Evolutionary conservation across 139 green algal genomes (phyloP), one percentile per base, ranked within the genome.

Genomic region (Coelastrella sp.): DNA sequence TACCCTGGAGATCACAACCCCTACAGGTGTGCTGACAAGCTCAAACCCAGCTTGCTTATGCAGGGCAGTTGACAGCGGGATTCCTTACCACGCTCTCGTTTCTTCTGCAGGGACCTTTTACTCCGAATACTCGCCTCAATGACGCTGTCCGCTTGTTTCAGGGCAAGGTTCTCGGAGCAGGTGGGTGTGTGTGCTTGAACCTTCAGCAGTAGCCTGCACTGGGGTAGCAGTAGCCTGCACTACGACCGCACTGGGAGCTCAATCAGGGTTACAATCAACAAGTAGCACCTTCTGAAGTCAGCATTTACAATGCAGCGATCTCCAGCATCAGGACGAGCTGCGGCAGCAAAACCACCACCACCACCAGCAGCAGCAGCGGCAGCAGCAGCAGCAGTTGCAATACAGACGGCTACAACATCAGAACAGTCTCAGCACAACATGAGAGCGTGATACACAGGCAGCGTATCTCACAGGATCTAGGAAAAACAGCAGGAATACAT

Each of bases 121-220:
- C 67, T 19, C 35, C 48, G 2, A 86, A 86, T 45, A 72, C 34
- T 1, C 35, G 51, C 2, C 38, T 86, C 21, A 11, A 35, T 15
- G 13, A 32, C 32, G 80, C 80, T 23, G 50, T 68, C 50, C 66
- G 80, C 5, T 38, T 86, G 37, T 86, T 86, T 74, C 34, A 86
- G 11, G 80, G 80, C 11, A 13, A 80, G 25, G 45, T 86, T 7
- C 23, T 73, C n/a, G 80, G 80, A 27, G 38, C 80, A 72, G 80
- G 80, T 86, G 51, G 5, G 75, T n/a, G n/a, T n/a, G n/a, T n/a
- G n/a, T n/a, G n/a, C n/a, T n/a, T n/a, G n/a, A n/a, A n/a, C n/a
- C n/a, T n/a, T n/a, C n/a, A n/a, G n/a, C 71, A 64, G 43, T 43
- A 64, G 25, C 17, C 27, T n/a, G n/a, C n/a, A n/a, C n/a, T n/a